These are phyloP conservation scores for Ordospora pajunii DNA, from an alignment of 371 early-diverging fungal species.

Conservation along the genomic window DNA sequence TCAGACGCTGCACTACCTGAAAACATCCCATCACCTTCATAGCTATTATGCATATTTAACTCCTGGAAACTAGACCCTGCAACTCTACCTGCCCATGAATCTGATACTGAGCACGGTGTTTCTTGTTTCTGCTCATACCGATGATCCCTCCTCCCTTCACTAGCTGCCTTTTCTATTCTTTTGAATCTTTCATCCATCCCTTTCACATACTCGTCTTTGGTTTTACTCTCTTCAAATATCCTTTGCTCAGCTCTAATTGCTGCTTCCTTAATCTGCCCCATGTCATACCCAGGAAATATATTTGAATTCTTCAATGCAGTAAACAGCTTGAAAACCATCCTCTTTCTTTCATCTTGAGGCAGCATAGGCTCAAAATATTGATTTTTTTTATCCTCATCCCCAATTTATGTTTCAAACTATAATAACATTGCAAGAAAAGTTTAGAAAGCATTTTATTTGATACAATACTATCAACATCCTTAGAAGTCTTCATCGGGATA, in stretches of 20 bases:
- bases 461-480: neutral
- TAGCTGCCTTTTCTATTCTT: slow-evolving; percentile 42
- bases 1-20: neutral
- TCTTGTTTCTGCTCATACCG: neutral
- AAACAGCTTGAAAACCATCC: slow-evolving; percentile 54
- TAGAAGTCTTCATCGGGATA: neutral
- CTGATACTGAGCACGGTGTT: neutral
- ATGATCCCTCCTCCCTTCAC: neutral
- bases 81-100: neutral
- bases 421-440: neutral
- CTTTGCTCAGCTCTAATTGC: slow-evolving; percentile 57
- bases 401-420: neutral
- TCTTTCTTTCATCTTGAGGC: slow-evolving; percentile 51
- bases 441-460: neutral
- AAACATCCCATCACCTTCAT: neutral
- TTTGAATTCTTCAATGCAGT: slow-evolving; percentile 55
- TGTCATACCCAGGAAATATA: slow-evolving; percentile 46
- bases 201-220: slow-evolving; percentile 53
- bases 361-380: slow-evolving; percentile 29
- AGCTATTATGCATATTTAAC: neutral
- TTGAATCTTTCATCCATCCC: slow-evolving; percentile 50
- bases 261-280: slow-evolving; percentile 52
- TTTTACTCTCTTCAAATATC: slow-evolving; percentile 37
- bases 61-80: neutral
- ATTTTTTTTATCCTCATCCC: neutral